Percentiles rank a stretch among this genome's conserved stretches.
These are phyloP conservation scores for Pythium brachiatum DNA, from an alignment of 352 stramenopile genomes.

Conservation along the genomic window DNA sequence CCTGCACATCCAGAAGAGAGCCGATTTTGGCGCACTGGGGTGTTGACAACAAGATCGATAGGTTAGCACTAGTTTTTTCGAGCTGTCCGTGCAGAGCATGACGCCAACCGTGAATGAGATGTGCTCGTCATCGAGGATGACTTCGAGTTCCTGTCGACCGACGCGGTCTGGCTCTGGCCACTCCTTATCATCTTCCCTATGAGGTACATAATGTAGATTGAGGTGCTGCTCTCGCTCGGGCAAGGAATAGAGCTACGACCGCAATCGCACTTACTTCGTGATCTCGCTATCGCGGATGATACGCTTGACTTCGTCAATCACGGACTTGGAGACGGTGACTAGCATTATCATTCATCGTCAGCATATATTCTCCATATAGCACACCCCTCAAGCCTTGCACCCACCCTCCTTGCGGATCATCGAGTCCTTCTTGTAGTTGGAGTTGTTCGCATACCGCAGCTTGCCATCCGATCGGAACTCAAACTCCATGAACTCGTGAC, in stretches of 20 bases:
- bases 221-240: background rate
- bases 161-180: conserved; percentile 94
- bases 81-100: background rate
- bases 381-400: background rate
- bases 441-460: conserved; percentile 97
- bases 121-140: conserved; percentile 94
- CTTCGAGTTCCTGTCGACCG: conserved; percentile 94
- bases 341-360: background rate
- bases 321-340: conserved; percentile 90
- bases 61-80: background rate
- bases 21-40: conserved; percentile 96
- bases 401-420: conserved; percentile 97
- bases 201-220: background rate
- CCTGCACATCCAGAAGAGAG: conserved; percentile 93
- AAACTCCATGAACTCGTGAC: conserved; percentile 98
- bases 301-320: conserved; percentile 93
- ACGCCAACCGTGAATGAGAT: conserved; percentile 93
- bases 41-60: too few relatives aligned
- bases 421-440: conserved; percentile 97
- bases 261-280: conserved; percentile 56
- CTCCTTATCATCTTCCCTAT: conserved; percentile 92
- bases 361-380: too few relatives aligned
- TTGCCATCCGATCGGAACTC: conserved; percentile 91
- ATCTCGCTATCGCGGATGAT: conserved; percentile 93
- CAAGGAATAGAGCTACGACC: too few relatives aligned